Evolutionary conservation across 306 rosid species (phyloP).

Genomic region (Glycine latifolia): DNA sequence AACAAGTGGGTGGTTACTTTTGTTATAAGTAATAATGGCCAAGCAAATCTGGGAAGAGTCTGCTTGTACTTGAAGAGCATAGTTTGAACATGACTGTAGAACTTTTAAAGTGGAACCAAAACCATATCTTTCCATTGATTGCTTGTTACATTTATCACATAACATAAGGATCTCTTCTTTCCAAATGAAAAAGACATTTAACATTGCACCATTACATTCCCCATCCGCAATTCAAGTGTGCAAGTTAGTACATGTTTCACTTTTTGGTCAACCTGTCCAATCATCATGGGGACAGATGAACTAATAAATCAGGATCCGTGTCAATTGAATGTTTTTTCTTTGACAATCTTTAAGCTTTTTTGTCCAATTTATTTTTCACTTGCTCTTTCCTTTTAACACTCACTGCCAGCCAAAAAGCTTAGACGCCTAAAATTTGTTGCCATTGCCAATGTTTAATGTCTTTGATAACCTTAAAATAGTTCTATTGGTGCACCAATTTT

Average conservation of each 20-base stretch:
- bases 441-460: not conserved
- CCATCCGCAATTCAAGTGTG: conserved; percentile 40
- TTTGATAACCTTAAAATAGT: conserved; percentile 1
- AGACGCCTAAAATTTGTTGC: not conserved
- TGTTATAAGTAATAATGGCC: not conserved
- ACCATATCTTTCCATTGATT: conserved; percentile 31
- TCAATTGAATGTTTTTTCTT: conserved; percentile 5
- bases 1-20: conserved; percentile 21
- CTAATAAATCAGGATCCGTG: conserved; percentile 43
- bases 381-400: not conserved
- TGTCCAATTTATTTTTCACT: not conserved
- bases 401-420: not conserved
- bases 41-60: conserved; percentile 29
- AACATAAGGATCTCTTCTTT: conserved; percentile 30
- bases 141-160: conserved; percentile 21
- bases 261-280: conserved; percentile 53
- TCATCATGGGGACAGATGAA: conserved; percentile 49
- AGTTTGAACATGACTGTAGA: conserved; percentile 29
- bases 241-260: conserved; percentile 38
- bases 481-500: conserved; percentile 12
- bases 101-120: conserved; percentile 39
- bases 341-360: not conserved
- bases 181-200: conserved; percentile 42
- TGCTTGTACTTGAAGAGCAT: conserved; percentile 29
- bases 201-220: conserved; percentile 41